Conservation (phyloP, 768 basidiomycete species). For the Russula sp. region DNA sequence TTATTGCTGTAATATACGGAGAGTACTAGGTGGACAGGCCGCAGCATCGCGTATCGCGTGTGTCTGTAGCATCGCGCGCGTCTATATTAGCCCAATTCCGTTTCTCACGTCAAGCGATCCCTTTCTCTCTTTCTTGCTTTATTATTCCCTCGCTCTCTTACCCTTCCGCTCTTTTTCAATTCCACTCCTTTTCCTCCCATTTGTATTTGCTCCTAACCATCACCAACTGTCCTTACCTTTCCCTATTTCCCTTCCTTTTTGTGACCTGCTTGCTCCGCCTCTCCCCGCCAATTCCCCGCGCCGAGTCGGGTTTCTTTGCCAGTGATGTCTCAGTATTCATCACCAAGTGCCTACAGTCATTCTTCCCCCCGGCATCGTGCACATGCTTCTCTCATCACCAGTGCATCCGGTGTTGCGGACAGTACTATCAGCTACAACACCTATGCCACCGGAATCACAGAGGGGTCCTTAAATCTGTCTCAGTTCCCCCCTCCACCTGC, state of each 20-base stretch:
- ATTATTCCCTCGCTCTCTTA: not conserved
- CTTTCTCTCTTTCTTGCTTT: not conserved
- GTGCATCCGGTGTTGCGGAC: constrained; percentile 54
- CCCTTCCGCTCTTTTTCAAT: not conserved
- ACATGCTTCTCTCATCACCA: constrained; percentile 48
- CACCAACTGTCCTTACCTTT: not conserved
- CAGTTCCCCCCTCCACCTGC: constrained; percentile 55
- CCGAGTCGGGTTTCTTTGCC: too few relatives aligned
- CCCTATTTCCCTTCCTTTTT: not conserved
- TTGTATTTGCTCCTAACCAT: not conserved
- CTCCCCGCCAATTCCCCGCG: not conserved
- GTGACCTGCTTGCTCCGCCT: not conserved
- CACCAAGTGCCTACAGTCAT: not conserved
- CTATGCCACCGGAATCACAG: constrained; percentile 35
- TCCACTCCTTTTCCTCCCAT: not conserved
- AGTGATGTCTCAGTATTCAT: constrained; percentile 20
- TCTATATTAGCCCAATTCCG: too few relatives aligned
- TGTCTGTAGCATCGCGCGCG: too few relatives aligned
- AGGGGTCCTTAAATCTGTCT: constrained; percentile 42
- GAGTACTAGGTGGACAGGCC: too few relatives aligned
- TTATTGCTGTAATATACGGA: not conserved
- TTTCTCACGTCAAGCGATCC: not conserved
- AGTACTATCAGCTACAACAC: constrained; percentile 51
- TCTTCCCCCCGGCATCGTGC: constrained; percentile 36
- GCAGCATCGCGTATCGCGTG: too few relatives aligned